phyloP scores from a whole-genome alignment of 2,329 filamentous ascomycete genomes.

The Arachnopeziza araneosa region DNA sequence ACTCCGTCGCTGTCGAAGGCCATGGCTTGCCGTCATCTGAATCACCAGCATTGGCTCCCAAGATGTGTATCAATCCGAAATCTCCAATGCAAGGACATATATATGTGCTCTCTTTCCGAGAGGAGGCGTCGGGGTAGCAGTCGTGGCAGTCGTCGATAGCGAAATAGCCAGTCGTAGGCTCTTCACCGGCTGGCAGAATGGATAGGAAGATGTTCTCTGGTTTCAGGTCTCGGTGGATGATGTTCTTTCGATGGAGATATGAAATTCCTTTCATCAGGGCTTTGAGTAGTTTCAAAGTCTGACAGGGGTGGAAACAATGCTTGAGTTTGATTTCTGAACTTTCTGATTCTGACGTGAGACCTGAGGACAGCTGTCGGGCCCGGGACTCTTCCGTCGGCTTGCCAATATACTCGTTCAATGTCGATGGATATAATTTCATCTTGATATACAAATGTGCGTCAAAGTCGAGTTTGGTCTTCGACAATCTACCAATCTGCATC shows the following conservation, averaged over 20 bases:
- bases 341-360: too few relatives aligned
- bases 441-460: constrained; percentile 31
- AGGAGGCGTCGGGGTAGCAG: constrained; percentile 33
- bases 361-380: neutral
- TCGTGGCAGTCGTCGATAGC: constrained; percentile 34
- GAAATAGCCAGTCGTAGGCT: constrained; percentile 38
- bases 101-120: constrained; percentile 28
- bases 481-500: neutral
- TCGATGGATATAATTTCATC: constrained; percentile 49
- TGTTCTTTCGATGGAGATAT: constrained; percentile 55
- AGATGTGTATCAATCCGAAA: constrained; percentile 48
- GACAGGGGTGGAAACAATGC: constrained; percentile 58
- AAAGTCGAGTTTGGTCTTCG: neutral
- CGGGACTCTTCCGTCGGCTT: constrained; percentile 22
- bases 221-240: constrained; percentile 64
- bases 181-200: constrained; percentile 31
- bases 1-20: neutral
- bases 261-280: constrained; percentile 57
- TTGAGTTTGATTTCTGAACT: constrained; percentile 20
- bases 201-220: constrained; percentile 63
- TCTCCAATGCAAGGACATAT: constrained; percentile 60
- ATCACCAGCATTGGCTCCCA: neutral
- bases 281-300: constrained; percentile 51
- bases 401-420: constrained; percentile 52
- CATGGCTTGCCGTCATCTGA: neutral